Base-by-base conservation (phyloP, 768 basidiomycete species). In the Tulasnella sp. region DNA sequence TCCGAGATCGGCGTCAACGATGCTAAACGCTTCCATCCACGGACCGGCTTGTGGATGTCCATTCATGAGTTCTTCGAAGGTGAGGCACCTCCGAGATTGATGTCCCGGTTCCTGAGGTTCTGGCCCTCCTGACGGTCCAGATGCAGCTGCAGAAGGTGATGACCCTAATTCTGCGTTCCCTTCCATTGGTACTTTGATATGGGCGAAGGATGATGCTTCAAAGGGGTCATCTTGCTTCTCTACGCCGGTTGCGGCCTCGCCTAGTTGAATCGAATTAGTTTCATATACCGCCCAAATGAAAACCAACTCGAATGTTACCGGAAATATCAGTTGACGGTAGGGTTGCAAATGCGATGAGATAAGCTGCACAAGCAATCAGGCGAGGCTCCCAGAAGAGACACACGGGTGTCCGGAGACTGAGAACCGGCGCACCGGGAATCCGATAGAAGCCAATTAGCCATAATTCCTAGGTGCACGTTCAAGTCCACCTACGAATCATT, bases 361-460 rank as follows among this genome's bases (percentile, higher is more conserved):
- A 91, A 81, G 92, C 93, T 36, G 93, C 90, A 67, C 90, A 87
- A 11, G 94, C 93, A 68, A 91, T 89, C 72, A 93, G 86, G 79
- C 86, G 88, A 29, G 92, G 87, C 34, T 88, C 83, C 81, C 88
- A 92, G 76, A 93, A 83, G 64, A 94, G 80, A 81, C 93, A 94
- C 29, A 94, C 83, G 3, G 93, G 92, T 3, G 91, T 94, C 79
- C 94, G 88, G 82, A 90, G 93, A 72, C 93, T 94, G 31, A 64
- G 58, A 64, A 64, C 58, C 58, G 29, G 29, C 29, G 17, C 58
- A 34, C 25, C 58, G 58, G 67, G 25, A 75, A 52, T 34, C 69
- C 42, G 38, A 52, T 29, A 78, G 49, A 74, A 69, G 52, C 73
- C 19, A 67, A 54, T 22, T 36, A 78, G 45, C 38, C 14, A 37